Evolutionary conservation across 345 rosid genomes (phyloP).

Genomic region (Eucalyptus marginata): DNA sequence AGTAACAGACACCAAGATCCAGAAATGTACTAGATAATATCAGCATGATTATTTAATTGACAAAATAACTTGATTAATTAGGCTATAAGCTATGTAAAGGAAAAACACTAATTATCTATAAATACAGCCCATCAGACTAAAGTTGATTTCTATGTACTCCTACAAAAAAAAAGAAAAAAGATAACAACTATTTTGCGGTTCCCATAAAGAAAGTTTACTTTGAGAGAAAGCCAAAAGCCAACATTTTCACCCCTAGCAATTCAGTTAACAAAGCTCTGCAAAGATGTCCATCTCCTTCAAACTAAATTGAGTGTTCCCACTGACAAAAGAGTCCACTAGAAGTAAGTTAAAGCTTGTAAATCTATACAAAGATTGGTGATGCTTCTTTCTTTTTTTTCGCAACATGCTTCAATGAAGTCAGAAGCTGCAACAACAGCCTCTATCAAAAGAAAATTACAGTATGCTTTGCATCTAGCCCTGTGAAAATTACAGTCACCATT

Average conservation of each 20-base stretch:
- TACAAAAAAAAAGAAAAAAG: not conserved
- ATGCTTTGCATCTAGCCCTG: not conserved
- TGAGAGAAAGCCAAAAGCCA: not conserved
- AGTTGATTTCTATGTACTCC: not conserved
- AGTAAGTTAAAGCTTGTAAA: not conserved
- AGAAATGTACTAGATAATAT: not conserved
- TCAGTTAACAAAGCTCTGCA: not conserved
- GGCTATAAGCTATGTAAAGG: not conserved
- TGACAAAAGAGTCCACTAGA: not conserved
- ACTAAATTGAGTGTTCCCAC: not conserved
- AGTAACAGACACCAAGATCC: not conserved
- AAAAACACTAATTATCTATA: not conserved
- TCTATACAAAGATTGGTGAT: not conserved
- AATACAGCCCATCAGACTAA: not conserved
- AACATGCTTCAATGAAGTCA: not conserved
- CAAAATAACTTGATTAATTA: not conserved
- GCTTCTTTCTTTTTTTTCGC: not conserved
- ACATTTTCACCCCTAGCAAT: not conserved
- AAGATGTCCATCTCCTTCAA: not conserved
- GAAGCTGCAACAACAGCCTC: not conserved
- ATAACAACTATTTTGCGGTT: not conserved
- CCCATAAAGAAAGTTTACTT: not conserved
- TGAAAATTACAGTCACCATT: not conserved
- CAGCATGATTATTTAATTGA: not conserved
- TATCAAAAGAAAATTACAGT: not conserved